These are phyloP conservation scores for Bertia moriformis DNA, from an alignment of 2,329 filamentous ascomycete species.

Conservation along the genomic window DNA sequence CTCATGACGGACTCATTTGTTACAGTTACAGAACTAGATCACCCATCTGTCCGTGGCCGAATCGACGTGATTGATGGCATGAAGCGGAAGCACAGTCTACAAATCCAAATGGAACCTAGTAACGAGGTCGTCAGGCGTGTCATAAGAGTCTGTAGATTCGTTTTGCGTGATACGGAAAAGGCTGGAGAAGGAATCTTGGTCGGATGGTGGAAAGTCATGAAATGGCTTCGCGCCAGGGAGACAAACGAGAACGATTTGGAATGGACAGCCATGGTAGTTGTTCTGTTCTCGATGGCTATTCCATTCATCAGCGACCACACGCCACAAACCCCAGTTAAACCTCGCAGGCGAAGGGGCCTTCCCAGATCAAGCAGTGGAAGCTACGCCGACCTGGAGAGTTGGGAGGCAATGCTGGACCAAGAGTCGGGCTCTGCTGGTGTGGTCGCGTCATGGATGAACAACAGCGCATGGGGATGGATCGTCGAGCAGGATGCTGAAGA, in stretches of 20 bases:
- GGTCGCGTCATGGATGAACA: slow-evolving; percentile 43
- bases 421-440: slow-evolving; percentile 31
- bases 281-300: slow-evolving; percentile 50
- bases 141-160: slow-evolving; percentile 46
- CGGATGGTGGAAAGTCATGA: slow-evolving; percentile 61
- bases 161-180: slow-evolving; percentile 39
- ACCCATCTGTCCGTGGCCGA: slow-evolving; percentile 12
- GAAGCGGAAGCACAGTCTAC: slow-evolving; percentile 21
- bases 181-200: slow-evolving; percentile 46
- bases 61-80: slow-evolving; percentile 23
- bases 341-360: slow-evolving; percentile 17
- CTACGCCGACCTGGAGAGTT: slow-evolving; percentile 20
- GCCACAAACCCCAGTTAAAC: slow-evolving; percentile 20
- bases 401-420: slow-evolving; percentile 28
- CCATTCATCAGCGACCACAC: slow-evolving; percentile 29
- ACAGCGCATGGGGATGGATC: slow-evolving; percentile 58
- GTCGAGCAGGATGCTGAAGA: slow-evolving; percentile 33
- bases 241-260: slow-evolving; percentile 36
- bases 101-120: slow-evolving; percentile 24
- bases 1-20: not conserved
- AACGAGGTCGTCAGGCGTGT: slow-evolving; percentile 41
- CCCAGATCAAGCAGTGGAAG: slow-evolving; percentile 25
- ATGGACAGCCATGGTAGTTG: slow-evolving; percentile 54
- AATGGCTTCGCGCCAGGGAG: slow-evolving; percentile 44
- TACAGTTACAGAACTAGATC: not conserved